phyloP scores from a whole-genome alignment of 2,329 filamentous ascomycete species.

The Dothideomycetes sp. region DNA sequence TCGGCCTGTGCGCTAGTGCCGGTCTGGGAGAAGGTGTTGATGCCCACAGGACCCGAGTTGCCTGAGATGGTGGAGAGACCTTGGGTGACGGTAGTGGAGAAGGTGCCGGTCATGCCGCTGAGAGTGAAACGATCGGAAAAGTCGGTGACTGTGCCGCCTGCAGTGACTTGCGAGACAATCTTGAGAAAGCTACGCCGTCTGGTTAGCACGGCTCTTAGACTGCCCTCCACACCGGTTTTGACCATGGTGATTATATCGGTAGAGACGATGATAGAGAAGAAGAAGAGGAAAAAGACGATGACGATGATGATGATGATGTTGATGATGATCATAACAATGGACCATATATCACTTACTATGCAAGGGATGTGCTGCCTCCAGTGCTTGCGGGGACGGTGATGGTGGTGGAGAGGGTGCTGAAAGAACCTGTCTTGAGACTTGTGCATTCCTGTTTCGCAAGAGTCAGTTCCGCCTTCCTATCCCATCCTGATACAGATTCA shows the following conservation, averaged over 20 bases:
- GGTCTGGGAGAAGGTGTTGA: conserved; percentile 11
- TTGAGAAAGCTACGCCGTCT: conserved; percentile 41
- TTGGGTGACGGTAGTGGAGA: conserved; percentile 30
- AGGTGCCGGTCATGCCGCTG: conserved; percentile 51
- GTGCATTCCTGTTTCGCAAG: not conserved
- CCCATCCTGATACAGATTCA: not conserved
- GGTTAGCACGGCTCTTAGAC: conserved; percentile 7
- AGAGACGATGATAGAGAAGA: conserved; percentile 13
- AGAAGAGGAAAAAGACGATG: conserved; percentile 29
- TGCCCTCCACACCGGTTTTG: too few species aligned
- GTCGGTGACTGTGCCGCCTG: conserved; percentile 45
- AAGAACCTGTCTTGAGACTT: not conserved
- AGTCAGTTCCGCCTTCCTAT: not conserved
- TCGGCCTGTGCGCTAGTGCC: conserved; percentile 12
- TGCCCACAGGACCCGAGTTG: conserved; percentile 26
- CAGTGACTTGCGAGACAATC: conserved; percentile 44
- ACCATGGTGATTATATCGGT: too few species aligned
- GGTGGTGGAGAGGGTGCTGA: not conserved
- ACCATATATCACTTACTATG: conserved; percentile 3
- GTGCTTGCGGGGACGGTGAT: not conserved
- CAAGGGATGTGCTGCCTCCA: conserved; percentile 1
- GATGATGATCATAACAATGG: conserved; percentile 24
- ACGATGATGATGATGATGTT: conserved; percentile 33
- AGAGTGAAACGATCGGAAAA: conserved; percentile 56
- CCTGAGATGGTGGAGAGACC: conserved; percentile 25